Evolutionary conservation across 306 rosid genomes (phyloP).

Genomic region (Inga leiocalycina): DNA sequence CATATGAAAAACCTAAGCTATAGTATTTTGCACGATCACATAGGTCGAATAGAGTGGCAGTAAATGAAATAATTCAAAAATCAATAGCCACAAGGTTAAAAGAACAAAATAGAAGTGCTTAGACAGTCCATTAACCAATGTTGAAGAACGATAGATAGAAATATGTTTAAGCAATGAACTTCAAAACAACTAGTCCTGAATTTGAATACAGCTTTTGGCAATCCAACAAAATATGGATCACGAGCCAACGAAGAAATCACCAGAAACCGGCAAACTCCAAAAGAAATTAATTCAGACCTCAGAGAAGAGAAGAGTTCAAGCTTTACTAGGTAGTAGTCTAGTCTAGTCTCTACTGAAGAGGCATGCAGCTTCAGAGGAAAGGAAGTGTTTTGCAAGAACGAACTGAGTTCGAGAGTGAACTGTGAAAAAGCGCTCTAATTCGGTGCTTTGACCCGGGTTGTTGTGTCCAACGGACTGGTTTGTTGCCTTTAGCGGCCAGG

Average conservation of each 20-base stretch:
- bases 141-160: not conserved
- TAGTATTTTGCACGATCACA: slow-evolving; percentile 15
- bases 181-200: not conserved
- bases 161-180: not conserved
- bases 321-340: slow-evolving; percentile 8
- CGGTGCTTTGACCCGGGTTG: not conserved
- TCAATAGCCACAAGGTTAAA: not conserved
- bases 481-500: too few relatives aligned
- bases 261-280: not conserved
- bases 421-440: not conserved
- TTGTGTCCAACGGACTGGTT: not conserved
- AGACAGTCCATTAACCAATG: slow-evolving; percentile 5
- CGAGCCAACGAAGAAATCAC: not conserved
- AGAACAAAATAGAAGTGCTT: not conserved
- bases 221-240: slow-evolving; percentile 1
- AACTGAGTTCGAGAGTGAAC: slow-evolving; percentile 36
- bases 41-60: not conserved
- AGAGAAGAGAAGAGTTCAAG: not conserved
- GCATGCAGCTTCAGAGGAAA: slow-evolving; percentile 3
- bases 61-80: not conserved
- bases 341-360: slow-evolving; percentile 24
- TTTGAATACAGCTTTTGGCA: slow-evolving; percentile 7
- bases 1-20: slow-evolving; percentile 26
- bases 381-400: not conserved
- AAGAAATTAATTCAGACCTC: not conserved